These are phyloP conservation scores for Pythium pyrilobum DNA, from an alignment of 352 stramenopile species.

Conservation along the genomic window DNA sequence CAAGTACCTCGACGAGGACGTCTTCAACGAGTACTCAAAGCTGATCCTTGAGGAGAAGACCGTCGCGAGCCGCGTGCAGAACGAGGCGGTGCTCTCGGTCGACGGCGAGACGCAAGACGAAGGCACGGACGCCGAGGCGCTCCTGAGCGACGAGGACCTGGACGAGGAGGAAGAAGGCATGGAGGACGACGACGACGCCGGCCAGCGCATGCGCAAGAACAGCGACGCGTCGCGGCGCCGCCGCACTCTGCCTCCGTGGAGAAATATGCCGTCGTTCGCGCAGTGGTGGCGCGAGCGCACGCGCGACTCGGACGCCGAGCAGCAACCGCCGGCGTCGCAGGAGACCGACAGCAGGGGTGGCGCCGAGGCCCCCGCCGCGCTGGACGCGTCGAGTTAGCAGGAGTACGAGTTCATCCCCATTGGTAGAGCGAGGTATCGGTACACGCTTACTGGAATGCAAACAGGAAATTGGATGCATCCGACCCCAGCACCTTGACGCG, in stretches of 20 bases:
- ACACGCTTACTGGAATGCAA: slow-evolving; percentile 68
- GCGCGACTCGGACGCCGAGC: not conserved
- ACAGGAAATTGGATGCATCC: slow-evolving; percentile 38
- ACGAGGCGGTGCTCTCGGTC: slow-evolving; percentile 14
- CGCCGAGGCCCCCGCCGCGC: not conserved
- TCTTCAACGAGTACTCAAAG: slow-evolving; percentile 72
- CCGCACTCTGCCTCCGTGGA: slow-evolving; percentile 32
- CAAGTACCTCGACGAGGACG: slow-evolving; percentile 86
- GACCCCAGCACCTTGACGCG: slow-evolving; percentile 48
- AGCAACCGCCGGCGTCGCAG: not conserved
- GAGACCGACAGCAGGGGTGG: not conserved
- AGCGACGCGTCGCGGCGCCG: slow-evolving; percentile 9
- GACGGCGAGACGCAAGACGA: slow-evolving; percentile 53
- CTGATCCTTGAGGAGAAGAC: slow-evolving; percentile 69
- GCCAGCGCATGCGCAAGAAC: slow-evolving; percentile 15
- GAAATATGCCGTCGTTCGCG: slow-evolving; percentile 60
- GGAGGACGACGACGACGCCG: not conserved
- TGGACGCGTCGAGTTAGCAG: not conserved
- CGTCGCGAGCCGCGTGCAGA: slow-evolving; percentile 8
- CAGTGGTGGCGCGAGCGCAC: slow-evolving; percentile 71
- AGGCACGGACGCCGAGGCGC: slow-evolving; percentile 50
- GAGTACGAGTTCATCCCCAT: too few species aligned
- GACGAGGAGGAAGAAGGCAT: slow-evolving; percentile 10
- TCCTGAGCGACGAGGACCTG: slow-evolving; percentile 66
- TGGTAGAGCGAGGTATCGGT: too few species aligned